These are phyloP conservation scores for Daldinia concentrica DNA, from an alignment of 495 filamentous ascomycete species.

Conservation along the genomic window DNA sequence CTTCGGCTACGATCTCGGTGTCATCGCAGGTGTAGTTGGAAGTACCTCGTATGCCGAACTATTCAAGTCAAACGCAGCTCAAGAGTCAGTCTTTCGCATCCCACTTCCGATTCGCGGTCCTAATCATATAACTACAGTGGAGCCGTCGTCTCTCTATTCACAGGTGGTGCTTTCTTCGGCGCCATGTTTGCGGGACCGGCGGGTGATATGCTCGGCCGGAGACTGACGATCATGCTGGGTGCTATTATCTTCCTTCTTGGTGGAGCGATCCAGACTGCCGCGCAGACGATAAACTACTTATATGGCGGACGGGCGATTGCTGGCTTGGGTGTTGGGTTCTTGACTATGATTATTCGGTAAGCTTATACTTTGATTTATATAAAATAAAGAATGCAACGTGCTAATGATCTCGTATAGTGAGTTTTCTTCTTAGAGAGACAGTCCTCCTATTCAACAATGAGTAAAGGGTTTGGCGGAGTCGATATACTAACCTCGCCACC, in stretches of 20 bases:
- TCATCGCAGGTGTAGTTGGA: conserved; percentile 68
- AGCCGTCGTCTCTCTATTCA: conserved; percentile 75
- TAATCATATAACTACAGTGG: conserved; percentile 54
- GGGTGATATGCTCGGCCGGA: conserved; percentile 56
- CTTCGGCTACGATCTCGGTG: conserved; percentile 65
- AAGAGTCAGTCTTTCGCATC: conserved; percentile 58
- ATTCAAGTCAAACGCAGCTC: conserved; percentile 61
- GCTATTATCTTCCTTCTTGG: conserved; percentile 54
- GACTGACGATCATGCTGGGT: conserved; percentile 54
- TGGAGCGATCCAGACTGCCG: conserved; percentile 53
- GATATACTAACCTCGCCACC: conserved; percentile 54
- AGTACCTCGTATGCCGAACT: conserved; percentile 58
- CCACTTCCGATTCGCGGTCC: background rate
- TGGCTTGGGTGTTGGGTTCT: conserved; percentile 57
- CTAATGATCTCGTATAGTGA: conserved; percentile 28
- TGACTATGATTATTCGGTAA: conserved; percentile 60
- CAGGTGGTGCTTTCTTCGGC: conserved; percentile 68
- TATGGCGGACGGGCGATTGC: conserved; percentile 54
- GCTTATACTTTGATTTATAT: background rate
- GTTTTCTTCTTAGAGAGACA: background rate
- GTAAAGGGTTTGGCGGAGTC: conserved; percentile 44
- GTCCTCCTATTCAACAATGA: background rate
- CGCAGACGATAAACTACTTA: conserved; percentile 47
- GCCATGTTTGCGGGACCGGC: conserved; percentile 60
- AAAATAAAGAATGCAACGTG: background rate